phyloP scores from a whole-genome alignment of 2,329 filamentous ascomycete genomes.

The Malbranchea zuffiana region DNA sequence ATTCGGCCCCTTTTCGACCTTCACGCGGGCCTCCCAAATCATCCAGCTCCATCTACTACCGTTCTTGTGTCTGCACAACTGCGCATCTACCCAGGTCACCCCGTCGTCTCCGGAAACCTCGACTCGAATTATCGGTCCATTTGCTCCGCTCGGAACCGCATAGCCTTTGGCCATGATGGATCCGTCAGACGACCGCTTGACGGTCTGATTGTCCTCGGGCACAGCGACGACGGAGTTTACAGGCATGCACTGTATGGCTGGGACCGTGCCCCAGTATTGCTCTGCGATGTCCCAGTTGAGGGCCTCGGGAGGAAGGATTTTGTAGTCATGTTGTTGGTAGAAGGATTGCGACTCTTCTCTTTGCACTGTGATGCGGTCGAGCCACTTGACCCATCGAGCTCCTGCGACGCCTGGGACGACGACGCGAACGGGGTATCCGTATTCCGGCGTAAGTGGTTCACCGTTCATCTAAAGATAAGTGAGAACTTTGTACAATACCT shows the following conservation, averaged over 20 bases:
- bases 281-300: constrained; percentile 40
- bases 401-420: constrained; percentile 45
- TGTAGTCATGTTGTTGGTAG: constrained; percentile 51
- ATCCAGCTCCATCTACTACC: constrained; percentile 46
- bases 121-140: constrained; percentile 44
- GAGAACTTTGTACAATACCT: background rate
- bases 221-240: constrained; percentile 46
- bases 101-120: constrained; percentile 44
- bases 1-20: constrained; percentile 28
- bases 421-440: constrained; percentile 44
- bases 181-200: constrained; percentile 32
- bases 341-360: constrained; percentile 42
- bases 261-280: constrained; percentile 41
- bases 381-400: constrained; percentile 47
- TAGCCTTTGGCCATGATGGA: constrained; percentile 44
- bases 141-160: constrained; percentile 43
- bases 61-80: constrained; percentile 22
- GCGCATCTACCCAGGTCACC: constrained; percentile 40
- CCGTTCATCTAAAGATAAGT: constrained; percentile 38
- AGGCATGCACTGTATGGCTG: constrained; percentile 45
- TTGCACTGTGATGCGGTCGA: constrained; percentile 44
- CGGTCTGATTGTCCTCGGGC: constrained; percentile 36
- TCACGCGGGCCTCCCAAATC: constrained; percentile 42
- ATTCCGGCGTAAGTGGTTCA: constrained; percentile 36
- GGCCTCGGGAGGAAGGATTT: constrained; percentile 45